Conservation (phyloP, 305 asterid genomes). For the Solanum chacoense region DNA sequence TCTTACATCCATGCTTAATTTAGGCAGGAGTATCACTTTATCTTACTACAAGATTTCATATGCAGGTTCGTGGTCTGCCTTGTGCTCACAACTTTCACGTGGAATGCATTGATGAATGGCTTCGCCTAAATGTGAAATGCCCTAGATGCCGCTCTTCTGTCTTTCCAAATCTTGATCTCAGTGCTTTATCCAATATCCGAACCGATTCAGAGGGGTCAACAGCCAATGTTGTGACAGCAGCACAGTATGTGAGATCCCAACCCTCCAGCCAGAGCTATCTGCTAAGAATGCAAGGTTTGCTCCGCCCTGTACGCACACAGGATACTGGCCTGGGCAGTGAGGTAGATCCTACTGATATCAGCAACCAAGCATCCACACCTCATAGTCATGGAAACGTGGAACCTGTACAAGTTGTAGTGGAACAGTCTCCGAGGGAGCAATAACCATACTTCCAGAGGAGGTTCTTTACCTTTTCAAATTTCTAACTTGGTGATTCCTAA, state of each 20-base stretch:
- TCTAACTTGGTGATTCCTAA: background rate
- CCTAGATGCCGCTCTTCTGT: constrained; percentile 97
- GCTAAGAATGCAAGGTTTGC: constrained; percentile 67
- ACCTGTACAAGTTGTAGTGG: constrained; percentile 39
- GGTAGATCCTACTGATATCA: constrained; percentile 9
- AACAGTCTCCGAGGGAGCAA: constrained; percentile 16
- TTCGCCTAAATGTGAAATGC: constrained; percentile 78
- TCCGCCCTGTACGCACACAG: constrained; percentile 43
- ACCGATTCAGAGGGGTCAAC: constrained; percentile 48
- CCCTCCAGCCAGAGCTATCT: constrained; percentile 72
- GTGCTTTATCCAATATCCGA: constrained; percentile 67
- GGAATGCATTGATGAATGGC: constrained; percentile 99
- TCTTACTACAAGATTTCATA: background rate
- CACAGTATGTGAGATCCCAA: constrained; percentile 57
- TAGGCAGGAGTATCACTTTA: background rate
- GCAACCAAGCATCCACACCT: constrained; percentile 15
- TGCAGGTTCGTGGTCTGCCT: constrained; percentile 91
- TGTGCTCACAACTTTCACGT: constrained; percentile 98
- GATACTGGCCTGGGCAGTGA: constrained; percentile 28
- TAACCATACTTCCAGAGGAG: background rate
- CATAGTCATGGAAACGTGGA: constrained; percentile 14
- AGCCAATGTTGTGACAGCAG: constrained; percentile 34
- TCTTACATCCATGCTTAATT: background rate
- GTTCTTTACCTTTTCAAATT: background rate
- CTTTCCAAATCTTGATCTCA: constrained; percentile 84